A percentile compares a stretch with the other conserved stretches of the same genome.
These are phyloP conservation scores for Coccomyxa sp. DNA, from an alignment of 139 green algal species.

Conservation along the genomic window DNA sequence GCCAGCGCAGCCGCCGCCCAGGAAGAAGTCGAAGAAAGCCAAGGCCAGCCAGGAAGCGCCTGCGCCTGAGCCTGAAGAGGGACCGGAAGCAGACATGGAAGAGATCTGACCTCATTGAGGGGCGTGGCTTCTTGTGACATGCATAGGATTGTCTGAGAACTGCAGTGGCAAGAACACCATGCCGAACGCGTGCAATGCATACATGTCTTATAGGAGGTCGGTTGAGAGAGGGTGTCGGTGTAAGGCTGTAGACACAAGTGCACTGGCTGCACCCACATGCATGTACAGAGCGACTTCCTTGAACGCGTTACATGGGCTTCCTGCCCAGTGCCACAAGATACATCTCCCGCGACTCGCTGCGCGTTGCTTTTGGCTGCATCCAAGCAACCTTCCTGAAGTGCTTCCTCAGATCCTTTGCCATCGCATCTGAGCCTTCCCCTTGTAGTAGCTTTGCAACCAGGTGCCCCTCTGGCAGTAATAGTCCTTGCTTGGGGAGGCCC, in stretches of 20 bases:
- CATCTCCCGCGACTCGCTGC: slow-evolving; percentile 49
- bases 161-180: no score
- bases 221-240: background rate
- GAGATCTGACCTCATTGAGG: background rate
- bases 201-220: background rate
- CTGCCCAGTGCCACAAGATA: background rate
- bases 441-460: slow-evolving; percentile 79
- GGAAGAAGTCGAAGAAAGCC: no score
- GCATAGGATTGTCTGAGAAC: no score
- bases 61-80: background rate
- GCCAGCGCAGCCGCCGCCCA: no score
- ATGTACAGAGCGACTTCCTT: background rate
- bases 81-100: background rate
- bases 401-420: slow-evolving; percentile 54
- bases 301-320: background rate
- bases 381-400: slow-evolving; percentile 67
- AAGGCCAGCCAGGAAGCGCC: background rate
- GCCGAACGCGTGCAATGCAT: background rate
- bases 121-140: no score
- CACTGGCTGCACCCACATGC: background rate
- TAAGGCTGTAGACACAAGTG: background rate
- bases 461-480: slow-evolving; percentile 50
- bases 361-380: slow-evolving; percentile 36
- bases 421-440: slow-evolving; percentile 60
- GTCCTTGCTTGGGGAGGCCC: no score